These are phyloP conservation scores for Aphanomyces euteiches DNA, from an alignment of 352 stramenopile genomes.

Conservation along the genomic window DNA sequence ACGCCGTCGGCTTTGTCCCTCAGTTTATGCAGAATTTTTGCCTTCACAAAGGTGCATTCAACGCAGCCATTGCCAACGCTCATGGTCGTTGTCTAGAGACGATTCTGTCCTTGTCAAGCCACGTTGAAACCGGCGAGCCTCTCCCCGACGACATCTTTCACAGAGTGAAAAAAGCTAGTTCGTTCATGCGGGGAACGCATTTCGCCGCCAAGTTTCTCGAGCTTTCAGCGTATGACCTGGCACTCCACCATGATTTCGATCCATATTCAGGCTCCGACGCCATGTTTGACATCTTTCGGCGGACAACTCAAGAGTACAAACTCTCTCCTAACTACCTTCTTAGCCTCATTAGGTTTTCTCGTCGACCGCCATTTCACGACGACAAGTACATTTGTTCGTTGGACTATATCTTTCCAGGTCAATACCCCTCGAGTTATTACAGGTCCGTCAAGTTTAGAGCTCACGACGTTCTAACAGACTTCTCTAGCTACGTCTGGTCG, in stretches of 20 bases:
- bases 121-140: conserved; percentile 85
- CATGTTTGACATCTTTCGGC: neutral
- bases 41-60: neutral
- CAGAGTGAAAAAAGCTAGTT: conserved; percentile 93
- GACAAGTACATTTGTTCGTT: conserved; percentile 53
- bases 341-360: too few relatives aligned
- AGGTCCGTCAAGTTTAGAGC: conserved; percentile 46
- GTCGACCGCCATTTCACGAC: neutral
- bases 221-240: neutral
- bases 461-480: neutral
- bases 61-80: too few relatives aligned
- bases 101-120: conserved; percentile 53
- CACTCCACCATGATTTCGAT: neutral
- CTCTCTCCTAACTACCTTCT: too few relatives aligned
- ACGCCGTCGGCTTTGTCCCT: too few relatives aligned
- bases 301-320: too few relatives aligned
- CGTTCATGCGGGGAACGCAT: conserved; percentile 84
- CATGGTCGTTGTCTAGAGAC: neutral
- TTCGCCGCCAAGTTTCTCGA: neutral
- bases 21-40: too few relatives aligned
- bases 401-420: conserved; percentile 96
- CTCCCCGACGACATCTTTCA: conserved; percentile 93
- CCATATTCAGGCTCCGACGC: neutral
- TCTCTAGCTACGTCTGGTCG: conserved; percentile 92
- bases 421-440: conserved; percentile 96